Base-by-base conservation (phyloP, 108 stramenopile genomes). In the Skeletonema potamos region DNA sequence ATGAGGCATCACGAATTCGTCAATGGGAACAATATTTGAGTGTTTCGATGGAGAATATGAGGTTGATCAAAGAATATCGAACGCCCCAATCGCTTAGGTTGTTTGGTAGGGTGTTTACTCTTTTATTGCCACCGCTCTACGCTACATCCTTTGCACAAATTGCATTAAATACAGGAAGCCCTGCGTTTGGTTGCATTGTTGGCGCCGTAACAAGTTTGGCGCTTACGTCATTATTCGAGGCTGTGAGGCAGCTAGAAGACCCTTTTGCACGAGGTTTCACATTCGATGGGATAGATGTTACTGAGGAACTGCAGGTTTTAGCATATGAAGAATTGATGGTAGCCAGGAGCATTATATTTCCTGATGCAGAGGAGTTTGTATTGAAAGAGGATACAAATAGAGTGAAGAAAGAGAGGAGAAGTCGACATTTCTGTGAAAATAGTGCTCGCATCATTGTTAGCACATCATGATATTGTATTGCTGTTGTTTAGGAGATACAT, bases 231-330 rank as follows among this genome's bases (percentile, higher is more conserved):
- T 68, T 82, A 54, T 78, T 77, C 22, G 81, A 82, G 27, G 77
- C 76, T 51, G 76, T 82, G 18, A 48, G 62, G 12, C 65, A 66
- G 15, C 33, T 82, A 10, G 81, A 82, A 63, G 81, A 82, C 30
- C 81, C 81, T 12, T 82, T 89, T 65, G 75, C 78, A 11, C 68
- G 60, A 6, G 66, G 74, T 62, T 44, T 86, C 2, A 76, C 84
- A 4, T 66, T 89, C 10, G 88, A 89, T 73, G 88, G 82, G 33
- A 86, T 89, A 55, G 88, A 87, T 76, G 84, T 89, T 26, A 57
- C 63, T 17, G 83, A 82, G 29, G 81, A 86, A 43, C 60, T 86
- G 44, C 41, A 66, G 36, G 74, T 74, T 3, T 44, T 85, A 63
- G 43, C 65, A 6, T 75, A 77, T 64, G 58, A 82, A 26, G 73